A percentile compares a stretch with the other conserved stretches of the same genome.
These are phyloP conservation scores for Sporothrix mexicana DNA, from an alignment of 2,329 filamentous ascomycete species.

Conservation along the genomic window DNA sequence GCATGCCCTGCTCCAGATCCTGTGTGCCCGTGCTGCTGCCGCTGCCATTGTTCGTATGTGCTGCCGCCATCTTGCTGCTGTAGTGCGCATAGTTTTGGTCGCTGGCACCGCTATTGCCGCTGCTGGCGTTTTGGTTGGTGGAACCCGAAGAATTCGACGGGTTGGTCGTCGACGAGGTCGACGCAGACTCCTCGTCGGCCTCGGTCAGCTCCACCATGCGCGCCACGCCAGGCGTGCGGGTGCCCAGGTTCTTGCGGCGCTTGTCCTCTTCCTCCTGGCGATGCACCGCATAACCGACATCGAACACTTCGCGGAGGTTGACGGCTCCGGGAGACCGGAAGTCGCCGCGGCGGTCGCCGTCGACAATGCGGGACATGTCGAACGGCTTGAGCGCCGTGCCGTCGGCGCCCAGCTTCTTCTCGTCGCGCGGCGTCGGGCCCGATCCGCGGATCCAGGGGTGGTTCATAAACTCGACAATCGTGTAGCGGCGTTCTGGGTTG, in stretches of 20 bases:
- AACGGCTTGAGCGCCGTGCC: conserved; percentile 58
- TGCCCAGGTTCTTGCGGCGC: conserved; percentile 80
- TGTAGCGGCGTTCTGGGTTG: conserved; percentile 92
- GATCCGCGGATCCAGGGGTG: conserved; percentile 89
- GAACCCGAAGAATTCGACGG: conserved; percentile 34
- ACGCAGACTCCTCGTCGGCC: conserved; percentile 61
- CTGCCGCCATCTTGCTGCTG: conserved; percentile 50
- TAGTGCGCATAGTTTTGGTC: conserved; percentile 31
- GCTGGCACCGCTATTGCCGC: conserved; percentile 22
- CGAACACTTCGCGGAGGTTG: conserved; percentile 95
- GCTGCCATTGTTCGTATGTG: conserved; percentile 64
- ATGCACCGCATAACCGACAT: conserved; percentile 97
- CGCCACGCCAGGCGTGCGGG: conserved; percentile 65
- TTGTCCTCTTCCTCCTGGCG: conserved; percentile 95
- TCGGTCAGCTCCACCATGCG: conserved; percentile 70
- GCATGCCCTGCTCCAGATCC: conserved; percentile 84
- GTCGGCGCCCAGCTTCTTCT: conserved; percentile 59
- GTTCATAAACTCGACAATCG: conserved; percentile 88
- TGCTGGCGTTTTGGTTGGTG: not conserved
- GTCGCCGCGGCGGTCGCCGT: conserved; percentile 75
- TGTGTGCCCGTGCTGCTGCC: conserved; percentile 57
- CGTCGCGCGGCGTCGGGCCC: conserved; percentile 61
- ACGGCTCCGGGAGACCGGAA: conserved; percentile 95
- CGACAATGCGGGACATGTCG: conserved; percentile 59
- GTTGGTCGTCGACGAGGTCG: conserved; percentile 46